Evolutionary conservation across 805 yeast species (phyloP).

Genomic region (Tetrapisispora nanseiensis): DNA sequence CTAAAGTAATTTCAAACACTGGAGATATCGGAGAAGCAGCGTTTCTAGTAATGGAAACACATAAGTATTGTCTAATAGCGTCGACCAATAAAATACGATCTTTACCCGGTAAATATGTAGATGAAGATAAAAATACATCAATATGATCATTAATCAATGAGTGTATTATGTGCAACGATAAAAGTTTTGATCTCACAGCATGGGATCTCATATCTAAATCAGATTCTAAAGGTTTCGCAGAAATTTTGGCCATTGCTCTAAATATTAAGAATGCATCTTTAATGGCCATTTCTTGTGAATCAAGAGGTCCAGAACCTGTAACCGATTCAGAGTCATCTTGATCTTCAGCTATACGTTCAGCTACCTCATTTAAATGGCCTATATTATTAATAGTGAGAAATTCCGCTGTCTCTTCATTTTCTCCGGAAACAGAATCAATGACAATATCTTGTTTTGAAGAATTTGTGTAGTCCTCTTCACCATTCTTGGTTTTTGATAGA

Average conservation of each 20-base stretch:
- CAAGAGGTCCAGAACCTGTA: slow-evolving; percentile 3
- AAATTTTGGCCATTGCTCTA: slow-evolving; percentile 89
- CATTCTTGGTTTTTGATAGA: slow-evolving; percentile 22
- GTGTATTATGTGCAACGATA: slow-evolving; percentile 81
- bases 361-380: slow-evolving; percentile 47
- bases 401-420: slow-evolving; percentile 9
- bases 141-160: slow-evolving; percentile 78
- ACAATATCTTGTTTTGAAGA: slow-evolving; percentile 8
- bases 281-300: slow-evolving; percentile 54
- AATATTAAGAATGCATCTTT: slow-evolving; percentile 90
- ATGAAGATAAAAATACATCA: slow-evolving; percentile 59
- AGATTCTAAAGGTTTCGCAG: slow-evolving; percentile 73
- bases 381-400: slow-evolving; percentile 52
- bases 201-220: slow-evolving; percentile 83
- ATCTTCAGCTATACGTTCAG: slow-evolving; percentile 43
- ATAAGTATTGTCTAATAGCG: slow-evolving; percentile 75
- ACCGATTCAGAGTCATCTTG: slow-evolving; percentile 11
- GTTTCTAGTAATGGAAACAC: slow-evolving; percentile 76
- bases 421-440: slow-evolving; percentile 11
- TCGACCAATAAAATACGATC: slow-evolving; percentile 58
- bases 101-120: slow-evolving; percentile 44
- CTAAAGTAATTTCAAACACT: slow-evolving; percentile 82
- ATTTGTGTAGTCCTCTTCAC: slow-evolving; percentile 19
- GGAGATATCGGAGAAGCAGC: slow-evolving; percentile 89
- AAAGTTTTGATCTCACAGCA: slow-evolving; percentile 80